Conservation (phyloP, 2,329 filamentous ascomycete species). For the Stemphylium beticola region DNA sequence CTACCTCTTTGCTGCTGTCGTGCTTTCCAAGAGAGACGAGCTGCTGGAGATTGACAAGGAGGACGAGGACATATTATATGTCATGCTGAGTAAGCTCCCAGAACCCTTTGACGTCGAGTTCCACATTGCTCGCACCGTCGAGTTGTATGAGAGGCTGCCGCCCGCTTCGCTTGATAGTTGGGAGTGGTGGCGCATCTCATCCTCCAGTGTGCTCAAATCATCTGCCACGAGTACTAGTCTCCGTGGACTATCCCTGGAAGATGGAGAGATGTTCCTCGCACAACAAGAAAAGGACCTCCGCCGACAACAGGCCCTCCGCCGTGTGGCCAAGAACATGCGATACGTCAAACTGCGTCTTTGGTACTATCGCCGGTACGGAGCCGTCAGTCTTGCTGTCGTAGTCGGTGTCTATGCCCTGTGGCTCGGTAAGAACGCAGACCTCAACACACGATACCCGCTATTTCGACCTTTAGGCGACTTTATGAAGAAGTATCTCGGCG, state of each 20-base stretch:
- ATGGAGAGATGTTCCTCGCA: slow-evolving; percentile 72
- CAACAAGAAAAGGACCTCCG: slow-evolving; percentile 75
- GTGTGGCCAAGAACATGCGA: slow-evolving; percentile 49
- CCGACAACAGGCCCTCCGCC: slow-evolving; percentile 61
- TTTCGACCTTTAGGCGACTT: slow-evolving; percentile 27
- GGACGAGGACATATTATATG: slow-evolving; percentile 85
- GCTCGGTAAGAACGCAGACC: slow-evolving; percentile 34
- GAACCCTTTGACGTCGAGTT: slow-evolving; percentile 79
- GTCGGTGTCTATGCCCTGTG: slow-evolving; percentile 46
- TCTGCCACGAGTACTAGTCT: slow-evolving; percentile 63
- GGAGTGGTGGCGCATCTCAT: slow-evolving; percentile 75
- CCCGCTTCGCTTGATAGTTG: slow-evolving; percentile 70
- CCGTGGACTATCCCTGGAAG: slow-evolving; percentile 63
- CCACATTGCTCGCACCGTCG: slow-evolving; percentile 70
- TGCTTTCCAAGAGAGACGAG: slow-evolving; percentile 79
- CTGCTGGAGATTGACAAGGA: slow-evolving; percentile 83
- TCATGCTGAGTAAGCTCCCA: slow-evolving; percentile 84
- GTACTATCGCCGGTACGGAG: slow-evolving; percentile 70
- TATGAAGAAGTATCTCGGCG: slow-evolving; percentile 21
- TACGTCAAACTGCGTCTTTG: slow-evolving; percentile 55
- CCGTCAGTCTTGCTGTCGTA: slow-evolving; percentile 59
- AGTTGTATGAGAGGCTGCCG: slow-evolving; percentile 70
- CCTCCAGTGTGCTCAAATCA: slow-evolving; percentile 84
- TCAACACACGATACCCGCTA: slow-evolving; percentile 8
- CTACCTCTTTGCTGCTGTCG: slow-evolving; percentile 82